These are phyloP conservation scores for Penicillium occitanis DNA, from an alignment of 2,329 filamentous ascomycete species.

Conservation along the genomic window DNA sequence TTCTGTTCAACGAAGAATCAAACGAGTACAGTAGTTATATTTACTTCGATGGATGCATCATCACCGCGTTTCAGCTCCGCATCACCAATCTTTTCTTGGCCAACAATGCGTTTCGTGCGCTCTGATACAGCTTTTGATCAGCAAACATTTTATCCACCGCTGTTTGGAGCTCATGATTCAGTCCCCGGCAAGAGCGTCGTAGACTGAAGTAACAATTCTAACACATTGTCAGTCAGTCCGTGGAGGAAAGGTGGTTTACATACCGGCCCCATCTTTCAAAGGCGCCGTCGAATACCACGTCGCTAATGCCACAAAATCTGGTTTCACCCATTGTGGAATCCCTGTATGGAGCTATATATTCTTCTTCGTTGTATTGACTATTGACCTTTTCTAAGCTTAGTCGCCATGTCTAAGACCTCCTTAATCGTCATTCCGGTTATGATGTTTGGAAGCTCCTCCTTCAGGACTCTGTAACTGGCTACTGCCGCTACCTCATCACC, in stretches of 20 bases:
- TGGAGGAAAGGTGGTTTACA: background rate
- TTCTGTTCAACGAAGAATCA: no score
- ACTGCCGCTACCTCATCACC: background rate
- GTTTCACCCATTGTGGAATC: background rate
- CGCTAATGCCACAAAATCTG: background rate
- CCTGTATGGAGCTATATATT: background rate
- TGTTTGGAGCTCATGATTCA: background rate
- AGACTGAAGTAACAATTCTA: background rate
- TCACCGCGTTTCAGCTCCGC: background rate
- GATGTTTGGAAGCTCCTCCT: no score
- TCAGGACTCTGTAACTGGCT: background rate
- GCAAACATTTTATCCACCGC: background rate
- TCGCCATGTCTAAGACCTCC: background rate
- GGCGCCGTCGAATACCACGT: background rate
- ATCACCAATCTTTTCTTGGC: background rate
- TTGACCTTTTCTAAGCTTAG: background rate
- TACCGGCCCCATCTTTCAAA: background rate
- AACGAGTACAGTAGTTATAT: background rate
- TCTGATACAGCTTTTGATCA: background rate
- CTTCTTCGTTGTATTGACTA: background rate
- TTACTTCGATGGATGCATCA: background rate
- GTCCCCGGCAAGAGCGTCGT: background rate
- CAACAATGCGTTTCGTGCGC: background rate
- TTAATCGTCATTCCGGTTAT: background rate
- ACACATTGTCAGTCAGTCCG: background rate